Percentiles rank a stretch among this genome's conserved stretches.
phyloP scores from a whole-genome alignment of 2,329 filamentous ascomycete genomes.

The Metarhizium rileyi region DNA sequence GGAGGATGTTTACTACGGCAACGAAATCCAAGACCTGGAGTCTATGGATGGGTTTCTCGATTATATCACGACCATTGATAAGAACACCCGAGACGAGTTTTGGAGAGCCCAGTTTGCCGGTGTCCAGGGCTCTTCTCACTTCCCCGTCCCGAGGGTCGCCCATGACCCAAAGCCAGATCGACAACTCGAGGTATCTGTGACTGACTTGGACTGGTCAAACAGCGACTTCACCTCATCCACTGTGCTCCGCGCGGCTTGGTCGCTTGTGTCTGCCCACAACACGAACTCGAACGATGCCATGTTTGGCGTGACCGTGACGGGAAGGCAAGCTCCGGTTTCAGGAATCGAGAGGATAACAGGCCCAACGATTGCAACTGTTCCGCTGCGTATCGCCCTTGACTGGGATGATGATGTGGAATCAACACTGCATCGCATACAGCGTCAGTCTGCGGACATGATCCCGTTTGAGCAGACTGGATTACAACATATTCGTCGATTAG shows the following conservation, averaged over 20 bases:
- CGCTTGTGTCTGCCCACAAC: constrained; percentile 26
- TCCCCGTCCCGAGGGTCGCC: constrained; percentile 2
- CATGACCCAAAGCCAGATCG: constrained; percentile 3
- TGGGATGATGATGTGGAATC: constrained; percentile 6
- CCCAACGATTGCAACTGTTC: constrained; percentile 18
- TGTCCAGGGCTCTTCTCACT: constrained; percentile 2
- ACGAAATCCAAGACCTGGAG: background rate
- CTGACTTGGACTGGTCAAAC: constrained; percentile 5
- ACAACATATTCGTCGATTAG: constrained; percentile 17
- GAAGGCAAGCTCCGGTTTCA: constrained; percentile 14
- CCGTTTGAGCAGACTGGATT: constrained; percentile 19
- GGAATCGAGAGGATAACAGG: constrained; percentile 17
- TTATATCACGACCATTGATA: constrained; percentile 25
- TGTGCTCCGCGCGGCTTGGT: constrained; percentile 17
- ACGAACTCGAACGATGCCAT: constrained; percentile 21
- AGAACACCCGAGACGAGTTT: constrained; percentile 20
- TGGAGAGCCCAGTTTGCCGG: constrained; percentile 30
- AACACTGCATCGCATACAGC: constrained; percentile 12
- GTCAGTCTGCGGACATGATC: constrained; percentile 15
- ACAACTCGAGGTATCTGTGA: background rate
- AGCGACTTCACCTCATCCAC: constrained; percentile 14
- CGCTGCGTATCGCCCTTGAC: constrained; percentile 8
- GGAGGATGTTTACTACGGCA: constrained; percentile 8
- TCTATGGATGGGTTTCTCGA: constrained; percentile 30
- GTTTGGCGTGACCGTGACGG: constrained; percentile 17